These are phyloP conservation scores for Scheffersomyces lignosus DNA, from an alignment of 805 yeast genomes.

Conservation along the genomic window DNA sequence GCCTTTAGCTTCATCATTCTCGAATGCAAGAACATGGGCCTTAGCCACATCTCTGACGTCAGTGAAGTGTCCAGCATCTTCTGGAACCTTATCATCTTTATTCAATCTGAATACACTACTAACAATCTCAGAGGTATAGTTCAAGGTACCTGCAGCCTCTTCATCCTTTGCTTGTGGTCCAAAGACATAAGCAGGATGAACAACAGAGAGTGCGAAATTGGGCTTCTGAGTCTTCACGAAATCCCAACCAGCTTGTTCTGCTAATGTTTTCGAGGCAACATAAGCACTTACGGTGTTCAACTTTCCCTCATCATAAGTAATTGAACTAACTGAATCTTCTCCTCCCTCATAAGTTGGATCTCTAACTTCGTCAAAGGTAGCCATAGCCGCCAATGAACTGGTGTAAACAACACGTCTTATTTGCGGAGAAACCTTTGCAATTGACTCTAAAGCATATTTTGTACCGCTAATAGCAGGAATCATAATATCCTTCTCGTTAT, in stretches of 20 bases:
- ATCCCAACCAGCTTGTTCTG: constrained; percentile 64
- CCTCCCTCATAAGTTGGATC: constrained; percentile 36
- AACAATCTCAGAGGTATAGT: constrained; percentile 20
- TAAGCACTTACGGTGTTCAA: constrained; percentile 45
- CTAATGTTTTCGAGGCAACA: constrained; percentile 58
- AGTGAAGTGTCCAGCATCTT: constrained; percentile 16
- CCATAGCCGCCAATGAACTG: constrained; percentile 21
- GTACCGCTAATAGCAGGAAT: constrained; percentile 34
- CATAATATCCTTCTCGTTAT: constrained; percentile 19
- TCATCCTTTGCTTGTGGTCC: constrained; percentile 40
- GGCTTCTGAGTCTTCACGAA: constrained; percentile 38
- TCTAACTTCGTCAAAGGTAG: constrained; percentile 11
- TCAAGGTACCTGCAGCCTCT: constrained; percentile 26
- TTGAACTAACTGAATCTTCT: constrained; percentile 54
- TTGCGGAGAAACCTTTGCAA: constrained; percentile 15
- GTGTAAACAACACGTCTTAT: constrained; percentile 21
- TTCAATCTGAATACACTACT: constrained; percentile 13
- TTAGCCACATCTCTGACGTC: constrained; percentile 15
- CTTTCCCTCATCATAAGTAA: constrained; percentile 49
- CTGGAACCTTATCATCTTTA: constrained; percentile 10
- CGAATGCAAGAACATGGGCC: constrained; percentile 15
- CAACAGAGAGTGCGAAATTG: constrained; percentile 20
- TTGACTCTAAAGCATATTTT: constrained; percentile 19
- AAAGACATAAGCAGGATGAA: constrained; percentile 39
- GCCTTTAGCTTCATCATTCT: constrained; percentile 12